Conservation (phyloP, 257 asterid genomes). For the Prunella vulgaris region DNA sequence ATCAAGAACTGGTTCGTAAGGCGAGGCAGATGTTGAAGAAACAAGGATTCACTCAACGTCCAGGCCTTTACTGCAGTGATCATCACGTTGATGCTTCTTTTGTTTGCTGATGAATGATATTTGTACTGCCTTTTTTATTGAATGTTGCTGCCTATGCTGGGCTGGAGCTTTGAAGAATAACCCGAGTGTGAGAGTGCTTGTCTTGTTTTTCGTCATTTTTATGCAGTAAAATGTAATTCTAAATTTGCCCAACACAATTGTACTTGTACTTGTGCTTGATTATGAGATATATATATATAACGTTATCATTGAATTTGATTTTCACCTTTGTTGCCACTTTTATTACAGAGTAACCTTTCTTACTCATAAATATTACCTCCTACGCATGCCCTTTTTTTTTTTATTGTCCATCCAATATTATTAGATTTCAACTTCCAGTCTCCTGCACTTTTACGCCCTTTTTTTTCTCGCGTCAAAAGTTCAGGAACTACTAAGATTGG, state of each 20-base stretch:
- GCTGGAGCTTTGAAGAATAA: background rate
- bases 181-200: conserved; percentile 11
- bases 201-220: conserved; percentile 5
- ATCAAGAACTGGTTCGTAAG: conserved; percentile 64
- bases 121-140: background rate
- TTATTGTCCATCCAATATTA: too few relatives aligned
- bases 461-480: too few relatives aligned
- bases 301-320: background rate
- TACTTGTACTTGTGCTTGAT: conserved; percentile 8
- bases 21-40: conserved; percentile 67
- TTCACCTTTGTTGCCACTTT: background rate
- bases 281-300: background rate
- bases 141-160: background rate
- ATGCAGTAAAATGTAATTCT: conserved; percentile 21
- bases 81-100: conserved; percentile 73
- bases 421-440: too few relatives aligned
- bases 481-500: too few relatives aligned
- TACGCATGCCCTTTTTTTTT: too few relatives aligned
- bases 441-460: too few relatives aligned
- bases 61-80: conserved; percentile 87
- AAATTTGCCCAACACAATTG: background rate
- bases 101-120: conserved; percentile 40
- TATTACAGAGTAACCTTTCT: background rate
- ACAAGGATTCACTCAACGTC: conserved; percentile 88
- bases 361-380: too few relatives aligned